These are phyloP conservation scores for Triglochin maritima DNA, from an alignment of 106 monocot genomes.

Conservation along the genomic window DNA sequence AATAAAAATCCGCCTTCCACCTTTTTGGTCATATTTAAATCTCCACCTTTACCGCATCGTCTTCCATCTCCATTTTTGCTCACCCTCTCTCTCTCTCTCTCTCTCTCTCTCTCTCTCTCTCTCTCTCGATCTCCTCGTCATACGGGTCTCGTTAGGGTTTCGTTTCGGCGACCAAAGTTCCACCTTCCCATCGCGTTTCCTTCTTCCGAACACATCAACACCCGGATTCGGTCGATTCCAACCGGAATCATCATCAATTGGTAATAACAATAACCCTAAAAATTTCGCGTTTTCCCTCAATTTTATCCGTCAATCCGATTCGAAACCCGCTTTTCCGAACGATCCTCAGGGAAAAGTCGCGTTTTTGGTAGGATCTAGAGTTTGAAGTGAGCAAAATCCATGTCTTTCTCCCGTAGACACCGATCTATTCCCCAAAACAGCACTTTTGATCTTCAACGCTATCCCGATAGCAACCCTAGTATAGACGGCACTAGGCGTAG, in stretches of 20 bases:
- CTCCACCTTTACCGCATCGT: background rate
- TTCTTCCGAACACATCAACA: too few species aligned
- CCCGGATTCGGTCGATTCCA: background rate
- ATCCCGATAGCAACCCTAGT: too few species aligned
- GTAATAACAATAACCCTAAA: background rate
- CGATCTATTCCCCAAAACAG: background rate
- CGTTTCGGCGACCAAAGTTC: background rate
- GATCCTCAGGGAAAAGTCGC: background rate
- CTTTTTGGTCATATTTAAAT: too few species aligned
- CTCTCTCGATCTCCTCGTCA: background rate
- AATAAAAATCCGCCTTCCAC: too few species aligned
- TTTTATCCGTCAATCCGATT: background rate
- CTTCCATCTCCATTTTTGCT: background rate
- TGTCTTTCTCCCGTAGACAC: constrained; percentile 1
- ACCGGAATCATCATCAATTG: background rate
- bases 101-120: background rate
- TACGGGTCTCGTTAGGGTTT: background rate
- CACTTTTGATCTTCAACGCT: background rate
- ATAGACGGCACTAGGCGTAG: background rate
- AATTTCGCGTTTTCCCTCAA: background rate
- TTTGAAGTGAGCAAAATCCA: background rate
- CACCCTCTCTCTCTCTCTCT: background rate
- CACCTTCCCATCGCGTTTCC: background rate
- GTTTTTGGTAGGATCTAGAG: background rate
- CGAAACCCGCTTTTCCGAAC: too few species aligned